Conservation (phyloP, 352 stramenopile species). For the Globisporangium irregulare region DNA sequence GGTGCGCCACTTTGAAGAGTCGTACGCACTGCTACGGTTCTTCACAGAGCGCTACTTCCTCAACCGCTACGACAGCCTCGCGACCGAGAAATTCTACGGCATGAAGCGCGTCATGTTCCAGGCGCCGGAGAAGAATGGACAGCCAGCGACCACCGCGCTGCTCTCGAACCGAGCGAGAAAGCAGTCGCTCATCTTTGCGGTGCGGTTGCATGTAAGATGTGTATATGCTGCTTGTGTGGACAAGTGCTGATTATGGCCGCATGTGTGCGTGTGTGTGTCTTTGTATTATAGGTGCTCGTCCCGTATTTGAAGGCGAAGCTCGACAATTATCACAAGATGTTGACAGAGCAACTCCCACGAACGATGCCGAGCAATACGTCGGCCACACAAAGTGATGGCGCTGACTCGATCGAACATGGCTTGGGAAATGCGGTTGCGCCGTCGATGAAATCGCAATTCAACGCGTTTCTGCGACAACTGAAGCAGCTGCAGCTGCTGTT, state of each 20-base stretch:
- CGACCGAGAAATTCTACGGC: conserved; percentile 83
- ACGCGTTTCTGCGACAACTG: conserved; percentile 44
- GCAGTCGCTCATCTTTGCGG: conserved; percentile 58
- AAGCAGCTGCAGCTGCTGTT: conserved; percentile 44
- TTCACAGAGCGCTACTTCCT: conserved; percentile 74
- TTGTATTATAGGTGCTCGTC: conserved; percentile 44
- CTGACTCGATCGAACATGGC: neutral
- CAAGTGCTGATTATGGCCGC: neutral
- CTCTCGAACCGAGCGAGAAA: conserved; percentile 43
- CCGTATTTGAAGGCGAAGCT: conserved; percentile 81
- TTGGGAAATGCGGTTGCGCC: neutral
- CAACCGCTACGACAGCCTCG: conserved; percentile 65
- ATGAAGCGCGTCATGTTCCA: conserved; percentile 76
- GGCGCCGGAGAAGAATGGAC: conserved; percentile 2
- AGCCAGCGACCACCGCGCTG: conserved; percentile 26
- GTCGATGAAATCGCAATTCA: conserved; percentile 15
- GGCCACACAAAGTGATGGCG: neutral
- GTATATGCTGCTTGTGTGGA: neutral
- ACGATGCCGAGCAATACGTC: neutral
- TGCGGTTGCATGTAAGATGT: conserved; percentile 18
- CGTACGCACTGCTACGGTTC: conserved; percentile 63
- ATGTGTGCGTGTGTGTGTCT: conserved; percentile 1
- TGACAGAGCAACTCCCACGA: conserved; percentile 32
- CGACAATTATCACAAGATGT: conserved; percentile 54
- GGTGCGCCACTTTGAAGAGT: conserved; percentile 75